Conservation (phyloP, 352 stramenopile species). For the Phytophthora sp. region DNA sequence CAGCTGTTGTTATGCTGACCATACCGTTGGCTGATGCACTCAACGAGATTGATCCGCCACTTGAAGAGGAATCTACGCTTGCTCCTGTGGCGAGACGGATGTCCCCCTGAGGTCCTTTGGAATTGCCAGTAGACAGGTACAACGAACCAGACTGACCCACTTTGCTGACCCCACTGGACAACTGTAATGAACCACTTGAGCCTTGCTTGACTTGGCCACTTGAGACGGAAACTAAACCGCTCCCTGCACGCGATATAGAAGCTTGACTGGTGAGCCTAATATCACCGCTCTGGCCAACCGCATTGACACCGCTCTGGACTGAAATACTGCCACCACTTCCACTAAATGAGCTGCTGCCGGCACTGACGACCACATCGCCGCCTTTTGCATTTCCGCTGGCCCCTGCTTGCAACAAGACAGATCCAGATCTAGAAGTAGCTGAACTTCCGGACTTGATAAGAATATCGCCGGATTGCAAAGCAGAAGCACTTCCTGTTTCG, state of each 20-base stretch:
- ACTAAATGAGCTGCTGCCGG: slow-evolving; percentile 21
- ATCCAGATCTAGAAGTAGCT: slow-evolving; percentile 26
- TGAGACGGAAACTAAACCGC: slow-evolving; percentile 23
- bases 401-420: slow-evolving; percentile 25
- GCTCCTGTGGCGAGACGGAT: slow-evolving; percentile 19
- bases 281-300: slow-evolving; percentile 30
- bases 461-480: slow-evolving; percentile 13
- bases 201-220: slow-evolving; percentile 17
- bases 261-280: slow-evolving; percentile 34
- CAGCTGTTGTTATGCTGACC: slow-evolving; percentile 13
- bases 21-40: slow-evolving; percentile 5
- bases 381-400: slow-evolving; percentile 14
- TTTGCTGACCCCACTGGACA: slow-evolving; percentile 17
- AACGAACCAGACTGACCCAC: slow-evolving; percentile 20
- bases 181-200: slow-evolving; percentile 17
- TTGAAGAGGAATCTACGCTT: slow-evolving; percentile 12
- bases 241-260: slow-evolving; percentile 11
- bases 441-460: slow-evolving; percentile 17
- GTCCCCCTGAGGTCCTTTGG: slow-evolving; percentile 9
- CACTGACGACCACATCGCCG: slow-evolving; percentile 18
- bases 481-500: slow-evolving; percentile 10
- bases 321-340: slow-evolving; percentile 15
- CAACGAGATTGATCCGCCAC: slow-evolving; percentile 16
- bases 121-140: slow-evolving; percentile 21
- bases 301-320: slow-evolving; percentile 22